Evolutionary conservation across 2,329 filamentous ascomycete species (phyloP).

Genomic region (Pseudocercospora vitis): DNA sequence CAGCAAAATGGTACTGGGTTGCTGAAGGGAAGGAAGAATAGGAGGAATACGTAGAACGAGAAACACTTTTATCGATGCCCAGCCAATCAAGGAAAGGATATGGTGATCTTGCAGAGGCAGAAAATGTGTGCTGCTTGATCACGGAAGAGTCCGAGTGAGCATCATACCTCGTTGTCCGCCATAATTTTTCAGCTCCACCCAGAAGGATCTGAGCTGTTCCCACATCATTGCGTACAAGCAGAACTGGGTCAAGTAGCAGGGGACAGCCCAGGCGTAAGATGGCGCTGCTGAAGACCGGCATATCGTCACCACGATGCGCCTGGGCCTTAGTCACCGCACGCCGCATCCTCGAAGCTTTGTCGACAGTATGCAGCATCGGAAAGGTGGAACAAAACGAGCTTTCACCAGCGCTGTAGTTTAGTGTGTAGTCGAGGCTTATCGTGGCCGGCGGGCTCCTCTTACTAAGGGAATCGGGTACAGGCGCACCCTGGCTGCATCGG

Average conservation of each 20-base stretch:
- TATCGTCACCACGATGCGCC: background rate
- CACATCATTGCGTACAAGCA: background rate
- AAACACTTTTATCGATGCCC: no score
- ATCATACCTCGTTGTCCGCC: constrained; percentile 4
- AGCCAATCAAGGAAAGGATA: background rate
- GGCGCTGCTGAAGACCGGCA: background rate
- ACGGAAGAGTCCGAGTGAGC: background rate
- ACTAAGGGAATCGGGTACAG: constrained; percentile 10
- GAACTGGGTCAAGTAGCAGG: background rate
- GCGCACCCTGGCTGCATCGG: constrained; percentile 12
- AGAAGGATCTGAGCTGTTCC: constrained; percentile 1
- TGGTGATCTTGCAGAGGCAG: background rate
- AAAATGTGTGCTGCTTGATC: background rate
- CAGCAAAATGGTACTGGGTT: no score
- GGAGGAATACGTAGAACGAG: no score
- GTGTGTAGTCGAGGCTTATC: constrained; percentile 20
- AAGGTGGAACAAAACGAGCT: background rate
- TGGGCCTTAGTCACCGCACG: constrained; percentile 1
- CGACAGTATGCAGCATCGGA: background rate
- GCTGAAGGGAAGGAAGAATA: no score
- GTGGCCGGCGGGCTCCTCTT: constrained; percentile 13
- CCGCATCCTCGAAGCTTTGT: background rate
- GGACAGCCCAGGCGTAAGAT: background rate
- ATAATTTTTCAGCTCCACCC: background rate
- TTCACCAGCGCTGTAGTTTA: constrained; percentile 12